These are phyloP conservation scores for Celoporthe dispersa DNA, from an alignment of 2,329 filamentous ascomycete genomes.

Conservation along the genomic window DNA sequence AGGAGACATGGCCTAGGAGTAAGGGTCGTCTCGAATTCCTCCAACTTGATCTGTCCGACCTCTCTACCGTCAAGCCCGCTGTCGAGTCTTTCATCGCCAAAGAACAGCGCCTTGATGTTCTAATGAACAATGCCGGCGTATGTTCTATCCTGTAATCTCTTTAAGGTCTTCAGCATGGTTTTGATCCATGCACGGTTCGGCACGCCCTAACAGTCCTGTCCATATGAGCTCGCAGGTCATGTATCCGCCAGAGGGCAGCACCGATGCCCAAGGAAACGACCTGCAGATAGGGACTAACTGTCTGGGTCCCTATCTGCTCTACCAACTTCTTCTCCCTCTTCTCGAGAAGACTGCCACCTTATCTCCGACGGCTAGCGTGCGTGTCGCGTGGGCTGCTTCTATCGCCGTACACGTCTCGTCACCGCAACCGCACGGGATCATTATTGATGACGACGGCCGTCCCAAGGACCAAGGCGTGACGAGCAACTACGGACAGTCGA, in stretches of 20 bases:
- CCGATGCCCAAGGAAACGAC: slow-evolving; percentile 15
- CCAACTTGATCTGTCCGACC: slow-evolving; percentile 20
- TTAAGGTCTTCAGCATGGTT: background rate
- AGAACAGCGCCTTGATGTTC: slow-evolving; percentile 16
- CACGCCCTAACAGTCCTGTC: background rate
- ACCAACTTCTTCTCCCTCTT: slow-evolving; percentile 9
- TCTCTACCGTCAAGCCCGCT: slow-evolving; percentile 16
- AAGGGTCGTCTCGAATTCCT: slow-evolving; percentile 3
- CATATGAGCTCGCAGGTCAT: slow-evolving; percentile 24
- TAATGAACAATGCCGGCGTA: slow-evolving; percentile 23
- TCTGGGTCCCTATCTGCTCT: slow-evolving; percentile 17
- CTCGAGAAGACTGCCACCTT: slow-evolving; percentile 14
- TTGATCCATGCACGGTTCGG: background rate
- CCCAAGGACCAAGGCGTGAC: slow-evolving; percentile 29
- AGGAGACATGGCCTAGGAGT: background rate
- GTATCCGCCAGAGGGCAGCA: slow-evolving; percentile 5
- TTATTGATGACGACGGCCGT: slow-evolving; percentile 23
- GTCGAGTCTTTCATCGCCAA: slow-evolving; percentile 9
- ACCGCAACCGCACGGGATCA: slow-evolving; percentile 30
- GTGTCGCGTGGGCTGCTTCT: slow-evolving; percentile 21
- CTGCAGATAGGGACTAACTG: slow-evolving; percentile 16
- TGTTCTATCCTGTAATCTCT: slow-evolving; percentile 31
- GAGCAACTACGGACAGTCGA: slow-evolving; percentile 32
- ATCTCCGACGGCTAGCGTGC: slow-evolving; percentile 1
- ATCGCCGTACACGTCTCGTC: slow-evolving; percentile 17